These are phyloP conservation scores for Botrytis tulipae DNA, from an alignment of 2,329 filamentous ascomycete species.

Conservation along the genomic window DNA sequence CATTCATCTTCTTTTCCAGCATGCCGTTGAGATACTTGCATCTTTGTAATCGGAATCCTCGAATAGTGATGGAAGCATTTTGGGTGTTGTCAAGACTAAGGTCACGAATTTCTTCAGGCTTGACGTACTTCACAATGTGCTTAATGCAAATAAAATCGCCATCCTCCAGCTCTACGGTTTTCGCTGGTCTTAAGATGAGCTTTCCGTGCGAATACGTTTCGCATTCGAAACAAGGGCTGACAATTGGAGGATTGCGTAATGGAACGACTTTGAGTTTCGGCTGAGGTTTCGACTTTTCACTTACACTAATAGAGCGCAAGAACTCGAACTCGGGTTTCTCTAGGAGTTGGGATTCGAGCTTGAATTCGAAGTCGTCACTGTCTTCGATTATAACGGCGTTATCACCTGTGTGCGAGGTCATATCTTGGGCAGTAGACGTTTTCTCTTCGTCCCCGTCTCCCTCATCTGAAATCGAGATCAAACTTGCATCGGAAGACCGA, in stretches of 20 bases:
- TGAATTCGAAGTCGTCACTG: conserved; percentile 14
- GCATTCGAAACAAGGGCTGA: conserved; percentile 39
- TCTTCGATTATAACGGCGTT: conserved; percentile 17
- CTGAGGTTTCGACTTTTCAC: conserved; percentile 12
- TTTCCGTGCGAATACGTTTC: conserved; percentile 41
- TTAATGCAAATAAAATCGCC: conserved; percentile 44
- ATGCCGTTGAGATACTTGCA: conserved; percentile 39
- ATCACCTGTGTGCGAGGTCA: not conserved
- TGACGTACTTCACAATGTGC: not conserved
- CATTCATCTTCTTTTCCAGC: conserved; percentile 44
- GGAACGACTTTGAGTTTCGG: conserved; percentile 23
- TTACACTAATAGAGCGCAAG: conserved; percentile 18
- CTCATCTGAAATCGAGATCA: not conserved
- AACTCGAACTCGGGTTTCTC: conserved; percentile 6
- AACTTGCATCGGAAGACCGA: not conserved
- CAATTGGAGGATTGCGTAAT: conserved; percentile 30
- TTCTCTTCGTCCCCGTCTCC: not conserved
- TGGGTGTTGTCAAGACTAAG: conserved; percentile 41
- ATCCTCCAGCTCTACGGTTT: conserved; percentile 30
- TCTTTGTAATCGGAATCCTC: conserved; percentile 44
- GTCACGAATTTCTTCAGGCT: conserved; percentile 4
- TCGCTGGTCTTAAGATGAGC: conserved; percentile 37
- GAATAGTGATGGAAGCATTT: conserved; percentile 39
- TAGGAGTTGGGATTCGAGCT: conserved; percentile 7
- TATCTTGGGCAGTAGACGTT: not conserved